Evolutionary conservation across 139 green algal species (phyloP).

Genomic region (Auxenochlorella pyrenoidosa): DNA sequence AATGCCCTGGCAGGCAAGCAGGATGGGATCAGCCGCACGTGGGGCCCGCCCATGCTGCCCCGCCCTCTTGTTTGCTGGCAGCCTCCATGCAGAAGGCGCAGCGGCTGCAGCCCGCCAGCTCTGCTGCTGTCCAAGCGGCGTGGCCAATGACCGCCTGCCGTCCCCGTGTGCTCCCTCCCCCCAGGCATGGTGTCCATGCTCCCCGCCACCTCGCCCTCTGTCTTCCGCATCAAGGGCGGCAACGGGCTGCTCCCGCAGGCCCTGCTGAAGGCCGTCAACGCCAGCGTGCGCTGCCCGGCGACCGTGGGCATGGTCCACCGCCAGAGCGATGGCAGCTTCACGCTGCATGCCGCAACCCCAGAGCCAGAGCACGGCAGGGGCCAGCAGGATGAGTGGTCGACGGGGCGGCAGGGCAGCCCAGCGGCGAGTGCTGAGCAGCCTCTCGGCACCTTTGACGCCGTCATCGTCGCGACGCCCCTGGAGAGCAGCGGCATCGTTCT

Average conservation of each 20-base stretch:
- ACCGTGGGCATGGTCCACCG: neutral
- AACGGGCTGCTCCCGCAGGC: constrained; percentile 54
- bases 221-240: constrained; percentile 59
- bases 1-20: constrained; percentile 70
- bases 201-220: constrained; percentile 43
- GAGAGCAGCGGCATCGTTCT: constrained; percentile 41
- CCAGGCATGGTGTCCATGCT: constrained; percentile 72
- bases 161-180: neutral
- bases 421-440: neutral
- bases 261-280: constrained; percentile 40
- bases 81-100: neutral
- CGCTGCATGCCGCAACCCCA: neutral
- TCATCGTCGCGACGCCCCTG: constrained; percentile 62
- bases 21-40: too few species aligned
- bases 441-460: constrained; percentile 47
- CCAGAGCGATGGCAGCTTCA: constrained; percentile 2
- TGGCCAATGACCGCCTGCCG: neutral
- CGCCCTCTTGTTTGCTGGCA: neutral
- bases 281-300: constrained; percentile 4
- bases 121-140: neutral
- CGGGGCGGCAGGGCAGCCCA: neutral
- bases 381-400: neutral
- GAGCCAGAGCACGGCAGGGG: neutral
- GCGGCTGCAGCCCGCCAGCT: neutral
- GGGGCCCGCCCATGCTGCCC: too few species aligned